Conservation (phyloP, 352 stramenopile species). For the Globisporangium megalacanthum region DNA sequence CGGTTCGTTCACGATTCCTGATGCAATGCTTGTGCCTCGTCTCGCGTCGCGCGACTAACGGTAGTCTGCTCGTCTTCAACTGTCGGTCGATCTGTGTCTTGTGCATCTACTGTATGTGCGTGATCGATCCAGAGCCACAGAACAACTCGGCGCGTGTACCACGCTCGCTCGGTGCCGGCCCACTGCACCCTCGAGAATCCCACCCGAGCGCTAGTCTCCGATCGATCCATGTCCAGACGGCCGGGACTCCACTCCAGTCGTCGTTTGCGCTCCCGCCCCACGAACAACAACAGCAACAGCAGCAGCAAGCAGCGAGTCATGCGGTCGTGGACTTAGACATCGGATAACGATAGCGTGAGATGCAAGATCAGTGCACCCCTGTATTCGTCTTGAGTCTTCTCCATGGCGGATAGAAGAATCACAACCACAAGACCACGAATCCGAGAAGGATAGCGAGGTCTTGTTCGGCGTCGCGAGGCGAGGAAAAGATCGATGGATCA, state of each 20-base stretch:
- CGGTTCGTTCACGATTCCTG: background rate
- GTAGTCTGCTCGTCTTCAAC: background rate
- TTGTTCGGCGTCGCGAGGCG: background rate
- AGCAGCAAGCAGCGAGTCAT: background rate
- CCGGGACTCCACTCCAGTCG: slow-evolving; percentile 23
- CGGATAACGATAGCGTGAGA: no score
- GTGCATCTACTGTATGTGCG: background rate
- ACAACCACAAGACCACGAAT: background rate
- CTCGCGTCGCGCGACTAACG: background rate
- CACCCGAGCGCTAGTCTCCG: slow-evolving; percentile 17
- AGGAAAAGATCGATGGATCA: slow-evolving; percentile 4
- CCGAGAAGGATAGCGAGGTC: slow-evolving; percentile 8
- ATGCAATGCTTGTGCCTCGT: background rate
- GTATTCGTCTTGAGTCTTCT: background rate
- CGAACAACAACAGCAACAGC: slow-evolving; percentile 9
- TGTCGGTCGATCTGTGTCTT: background rate
- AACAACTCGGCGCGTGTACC: background rate
- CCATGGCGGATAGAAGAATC: background rate
- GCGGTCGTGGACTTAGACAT: no score
- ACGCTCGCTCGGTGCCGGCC: background rate
- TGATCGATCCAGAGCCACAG: background rate
- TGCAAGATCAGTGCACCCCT: background rate
- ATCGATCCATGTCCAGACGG: slow-evolving; percentile 10
- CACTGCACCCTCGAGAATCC: background rate
- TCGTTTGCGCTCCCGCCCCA: slow-evolving; percentile 40